Percentiles rank a stretch among this genome's conserved stretches.
These are phyloP conservation scores for Magnolia kwangsiensis DNA, from an alignment of 164 flowering plant genomes.

Conservation along the genomic window DNA sequence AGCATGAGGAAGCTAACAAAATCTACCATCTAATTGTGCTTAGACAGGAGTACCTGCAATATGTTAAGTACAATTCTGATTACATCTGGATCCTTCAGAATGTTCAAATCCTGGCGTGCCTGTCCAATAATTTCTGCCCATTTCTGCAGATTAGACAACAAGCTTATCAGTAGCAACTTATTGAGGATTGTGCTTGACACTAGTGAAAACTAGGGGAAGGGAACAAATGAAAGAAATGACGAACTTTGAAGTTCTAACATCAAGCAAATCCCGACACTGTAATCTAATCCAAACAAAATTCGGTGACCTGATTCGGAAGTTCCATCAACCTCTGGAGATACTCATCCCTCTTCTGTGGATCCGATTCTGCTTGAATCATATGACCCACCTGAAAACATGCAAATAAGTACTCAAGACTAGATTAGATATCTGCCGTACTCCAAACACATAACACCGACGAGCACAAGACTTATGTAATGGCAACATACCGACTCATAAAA, in stretches of 20 bases:
- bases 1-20: no score
- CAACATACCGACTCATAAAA: constrained; percentile 94
- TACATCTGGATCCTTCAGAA: constrained; percentile 83
- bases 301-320: constrained; percentile 78
- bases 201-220: not conserved
- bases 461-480: not conserved
- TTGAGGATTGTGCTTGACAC: not conserved
- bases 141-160: constrained; percentile 49
- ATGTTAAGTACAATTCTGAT: constrained; percentile 87
- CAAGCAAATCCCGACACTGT: not conserved
- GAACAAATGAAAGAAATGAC: not conserved
- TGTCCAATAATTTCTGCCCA: constrained; percentile 97
- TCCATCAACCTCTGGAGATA: constrained; percentile 89
- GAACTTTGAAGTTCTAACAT: not conserved
- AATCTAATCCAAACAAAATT: not conserved
- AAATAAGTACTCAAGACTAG: not conserved
- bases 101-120: constrained; percentile 87
- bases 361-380: constrained; percentile 98
- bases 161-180: not conserved
- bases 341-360: constrained; percentile 88
- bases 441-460: not conserved
- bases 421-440: not conserved
- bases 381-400: constrained; percentile 62
- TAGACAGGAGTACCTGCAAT: constrained; percentile 61
- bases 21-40: not conserved